These are phyloP conservation scores for Podospora bellae-mahoneyi DNA, from an alignment of 495 filamentous ascomycete genomes.

Conservation along the genomic window DNA sequence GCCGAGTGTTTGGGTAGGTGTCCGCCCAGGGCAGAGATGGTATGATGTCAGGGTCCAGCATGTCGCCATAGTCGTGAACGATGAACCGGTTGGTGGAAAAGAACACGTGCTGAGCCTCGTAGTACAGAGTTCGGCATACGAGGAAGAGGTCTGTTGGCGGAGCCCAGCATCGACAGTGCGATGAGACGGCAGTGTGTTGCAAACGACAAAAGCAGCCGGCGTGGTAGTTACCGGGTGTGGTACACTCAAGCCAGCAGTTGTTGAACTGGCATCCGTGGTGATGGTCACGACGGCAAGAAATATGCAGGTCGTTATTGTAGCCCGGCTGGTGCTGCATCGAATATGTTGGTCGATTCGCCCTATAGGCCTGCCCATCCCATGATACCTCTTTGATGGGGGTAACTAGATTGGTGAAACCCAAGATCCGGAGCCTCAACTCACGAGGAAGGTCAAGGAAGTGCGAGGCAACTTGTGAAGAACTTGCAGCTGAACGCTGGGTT, in stretches of 20 bases:
- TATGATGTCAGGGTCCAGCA: background rate
- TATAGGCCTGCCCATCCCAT: constrained; percentile 10
- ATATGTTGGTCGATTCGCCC: background rate
- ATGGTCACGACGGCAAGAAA: background rate
- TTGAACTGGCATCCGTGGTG: background rate
- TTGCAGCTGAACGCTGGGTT: no score
- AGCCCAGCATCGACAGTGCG: background rate
- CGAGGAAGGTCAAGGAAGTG: background rate
- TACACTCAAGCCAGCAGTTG: background rate
- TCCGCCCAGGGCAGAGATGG: constrained; percentile 1
- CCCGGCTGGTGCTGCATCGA: background rate
- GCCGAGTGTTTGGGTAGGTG: constrained; percentile 13
- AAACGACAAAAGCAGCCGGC: background rate
- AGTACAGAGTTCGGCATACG: constrained; percentile 11
- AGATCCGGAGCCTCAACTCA: constrained; percentile 8
- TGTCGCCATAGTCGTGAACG: constrained; percentile 15
- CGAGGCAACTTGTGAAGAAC: background rate
- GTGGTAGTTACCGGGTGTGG: background rate
- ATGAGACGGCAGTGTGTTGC: background rate
- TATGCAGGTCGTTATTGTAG: background rate
- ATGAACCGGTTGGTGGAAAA: constrained; percentile 20
- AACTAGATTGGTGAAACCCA: constrained; percentile 15
- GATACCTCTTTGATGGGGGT: constrained; percentile 17
- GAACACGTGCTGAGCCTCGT: constrained; percentile 18
- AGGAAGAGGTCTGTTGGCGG: constrained; percentile 9